Evolutionary conservation across 352 stramenopile genomes (phyloP), one percentile per base, ranked within the genome.

Genomic region (Phytophthora sojae): DNA sequence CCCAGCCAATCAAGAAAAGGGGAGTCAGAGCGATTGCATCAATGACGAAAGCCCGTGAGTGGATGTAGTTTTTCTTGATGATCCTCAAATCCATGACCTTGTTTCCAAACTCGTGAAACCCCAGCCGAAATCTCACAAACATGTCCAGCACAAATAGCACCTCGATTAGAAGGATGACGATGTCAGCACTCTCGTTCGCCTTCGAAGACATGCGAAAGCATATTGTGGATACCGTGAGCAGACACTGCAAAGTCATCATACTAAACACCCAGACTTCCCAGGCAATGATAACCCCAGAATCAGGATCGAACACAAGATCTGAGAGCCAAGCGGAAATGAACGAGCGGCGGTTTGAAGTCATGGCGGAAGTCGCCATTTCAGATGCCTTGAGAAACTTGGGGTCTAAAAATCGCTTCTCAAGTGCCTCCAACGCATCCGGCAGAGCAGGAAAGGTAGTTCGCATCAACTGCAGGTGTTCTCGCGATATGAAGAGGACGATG

Each of bases 21-120:
- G 86, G 86, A 7, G 88, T 37, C 11, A 92, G 29, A 4, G 86
- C 79, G 1, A 92, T 0, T 0, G 75, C 21, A 63, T 92, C 86
- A 17, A 92, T 44, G 0, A 73, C 32, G 44, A 90, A 92, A 1
- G 78, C 65, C 0, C 64, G 50, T 0, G 86, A 92, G 0, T 57
- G 65, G 23, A 90, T 63, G 30, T 94, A 94, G 1, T 71, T 79
- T 4, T 21, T 61, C n/a, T 69, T 72, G 39, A 92, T 88, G 9
- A 67, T 19, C 8, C 61, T 57, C 2, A 74, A 57, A 39, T 81
- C 67, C 81, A 90, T 90, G 4, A 94, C 71, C 65, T 92, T 92
- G 73, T 91, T 92, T 2, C 86, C 86, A 60, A 89, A 92, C 49
- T 87, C 77, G 39, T 86, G 84, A 61, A 83, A 94, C 0, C 84